phyloP scores from a whole-genome alignment of 2,329 filamentous ascomycete species.

The Arthrobotrys megalospora region DNA sequence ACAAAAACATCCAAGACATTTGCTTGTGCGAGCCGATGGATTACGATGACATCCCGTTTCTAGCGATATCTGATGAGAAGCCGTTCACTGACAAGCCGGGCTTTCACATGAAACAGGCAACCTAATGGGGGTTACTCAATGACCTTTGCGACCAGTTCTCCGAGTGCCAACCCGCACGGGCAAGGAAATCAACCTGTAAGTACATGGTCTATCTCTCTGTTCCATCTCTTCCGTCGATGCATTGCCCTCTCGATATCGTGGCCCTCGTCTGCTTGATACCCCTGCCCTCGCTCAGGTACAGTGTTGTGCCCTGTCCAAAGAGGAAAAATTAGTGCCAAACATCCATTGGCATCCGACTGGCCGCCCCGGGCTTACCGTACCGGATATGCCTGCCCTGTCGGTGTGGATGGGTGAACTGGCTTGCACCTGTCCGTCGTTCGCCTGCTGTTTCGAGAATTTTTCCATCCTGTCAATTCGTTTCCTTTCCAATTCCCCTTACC shows the following conservation, averaged over 20 bases:
- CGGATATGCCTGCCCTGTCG: constrained; percentile 56
- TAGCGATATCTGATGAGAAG: constrained; percentile 51
- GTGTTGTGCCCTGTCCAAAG: constrained; percentile 48
- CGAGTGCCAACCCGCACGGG: constrained; percentile 75
- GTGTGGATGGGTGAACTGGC: constrained; percentile 43
- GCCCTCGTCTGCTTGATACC: constrained; percentile 9
- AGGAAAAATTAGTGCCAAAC: constrained; percentile 17
- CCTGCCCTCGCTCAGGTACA: constrained; percentile 59
- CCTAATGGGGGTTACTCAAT: constrained; percentile 64
- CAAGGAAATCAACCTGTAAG: constrained; percentile 75
- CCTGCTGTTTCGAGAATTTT: constrained; percentile 59
- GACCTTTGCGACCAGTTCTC: constrained; percentile 73
- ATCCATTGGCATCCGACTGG: constrained; percentile 57
- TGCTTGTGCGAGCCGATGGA: constrained; percentile 53
- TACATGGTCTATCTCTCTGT: constrained; percentile 63
- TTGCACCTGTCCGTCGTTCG: constrained; percentile 46
- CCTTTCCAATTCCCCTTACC: constrained; percentile 32
- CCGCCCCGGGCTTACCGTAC: constrained; percentile 52
- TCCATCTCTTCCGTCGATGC: constrained; percentile 64
- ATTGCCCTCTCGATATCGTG: constrained; percentile 52
- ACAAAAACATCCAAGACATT: constrained; percentile 54
- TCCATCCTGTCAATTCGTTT: constrained; percentile 44
- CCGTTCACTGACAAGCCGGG: constrained; percentile 57
- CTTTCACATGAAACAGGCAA: constrained; percentile 58
- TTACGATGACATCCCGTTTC: constrained; percentile 52